phyloP scores from a whole-genome alignment of 805 yeast species.

The Torulaspora quercuum region DNA sequence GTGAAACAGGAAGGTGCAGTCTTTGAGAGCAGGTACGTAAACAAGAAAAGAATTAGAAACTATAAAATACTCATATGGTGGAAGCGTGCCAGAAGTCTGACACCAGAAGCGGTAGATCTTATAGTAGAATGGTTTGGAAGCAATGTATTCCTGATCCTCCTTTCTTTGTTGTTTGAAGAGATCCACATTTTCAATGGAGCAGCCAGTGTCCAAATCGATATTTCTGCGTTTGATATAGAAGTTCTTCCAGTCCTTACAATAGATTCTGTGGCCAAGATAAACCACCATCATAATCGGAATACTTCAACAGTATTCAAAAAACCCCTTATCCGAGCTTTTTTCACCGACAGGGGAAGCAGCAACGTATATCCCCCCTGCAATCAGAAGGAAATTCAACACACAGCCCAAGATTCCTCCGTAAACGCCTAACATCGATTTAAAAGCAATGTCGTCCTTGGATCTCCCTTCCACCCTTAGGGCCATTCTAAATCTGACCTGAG shows the following conservation, averaged over 20 bases:
- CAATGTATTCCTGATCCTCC: constrained; percentile 29
- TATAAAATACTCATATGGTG: no score
- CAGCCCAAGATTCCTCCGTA: constrained; percentile 56
- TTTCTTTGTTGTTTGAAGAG: constrained; percentile 41
- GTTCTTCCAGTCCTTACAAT: constrained; percentile 34
- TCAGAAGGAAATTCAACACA: constrained; percentile 48
- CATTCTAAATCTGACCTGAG: constrained; percentile 64
- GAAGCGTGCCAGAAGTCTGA: constrained; percentile 18
- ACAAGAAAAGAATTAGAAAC: no score
- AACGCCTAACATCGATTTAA: constrained; percentile 55
- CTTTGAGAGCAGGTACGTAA: no score
- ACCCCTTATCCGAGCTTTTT: constrained; percentile 37
- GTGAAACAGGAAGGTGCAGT: no score
- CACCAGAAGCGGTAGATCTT: constrained; percentile 39
- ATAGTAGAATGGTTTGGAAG: constrained; percentile 34
- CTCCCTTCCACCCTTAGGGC: constrained; percentile 54
- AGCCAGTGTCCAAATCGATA: constrained; percentile 56
- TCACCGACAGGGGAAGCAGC: constrained; percentile 59
- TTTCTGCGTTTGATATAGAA: constrained; percentile 42
- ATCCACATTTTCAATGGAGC: constrained; percentile 48
- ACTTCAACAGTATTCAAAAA: constrained; percentile 53
- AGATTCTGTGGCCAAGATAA: constrained; percentile 45
- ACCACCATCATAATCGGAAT: constrained; percentile 45
- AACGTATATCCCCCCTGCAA: constrained; percentile 69
- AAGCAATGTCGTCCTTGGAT: constrained; percentile 53